Evolutionary conservation across 805 yeast genomes (phyloP).

Genomic region (Cyberlindnera misumaiensis): DNA sequence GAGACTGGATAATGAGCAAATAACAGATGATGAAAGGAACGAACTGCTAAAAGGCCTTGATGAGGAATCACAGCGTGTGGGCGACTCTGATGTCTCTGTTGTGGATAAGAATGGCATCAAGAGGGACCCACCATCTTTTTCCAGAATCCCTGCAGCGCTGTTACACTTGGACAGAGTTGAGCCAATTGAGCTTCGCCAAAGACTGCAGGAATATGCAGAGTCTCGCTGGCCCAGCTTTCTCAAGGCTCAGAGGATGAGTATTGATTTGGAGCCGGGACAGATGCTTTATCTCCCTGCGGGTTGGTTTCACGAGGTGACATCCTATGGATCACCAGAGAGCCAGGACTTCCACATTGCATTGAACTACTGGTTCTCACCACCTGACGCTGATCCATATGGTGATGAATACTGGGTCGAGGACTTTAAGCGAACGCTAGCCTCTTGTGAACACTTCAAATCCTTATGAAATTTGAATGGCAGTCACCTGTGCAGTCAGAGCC

Average conservation of each 20-base stretch:
- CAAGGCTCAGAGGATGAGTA: conserved; percentile 34
- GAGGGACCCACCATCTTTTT: conserved; percentile 64
- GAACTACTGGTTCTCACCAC: conserved; percentile 74
- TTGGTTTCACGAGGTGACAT: conserved; percentile 79
- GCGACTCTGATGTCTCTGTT: conserved; percentile 14
- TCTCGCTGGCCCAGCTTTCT: conserved; percentile 45
- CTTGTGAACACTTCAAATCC: conserved; percentile 19
- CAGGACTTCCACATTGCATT: conserved; percentile 47
- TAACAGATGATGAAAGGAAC: conserved; percentile 19
- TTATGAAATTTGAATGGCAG: too few relatives aligned
- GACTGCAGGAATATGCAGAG: conserved; percentile 30
- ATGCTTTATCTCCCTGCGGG: conserved; percentile 70
- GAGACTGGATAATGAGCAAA: conserved; percentile 28
- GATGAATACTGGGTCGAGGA: conserved; percentile 51
- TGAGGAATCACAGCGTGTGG: conserved; percentile 21
- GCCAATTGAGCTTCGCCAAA: conserved; percentile 21
- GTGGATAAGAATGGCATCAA: conserved; percentile 13
- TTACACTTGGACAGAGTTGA: conserved; percentile 51
- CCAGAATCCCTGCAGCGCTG: conserved; percentile 54
- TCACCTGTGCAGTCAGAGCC: not conserved
- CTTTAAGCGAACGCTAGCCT: conserved; percentile 35
- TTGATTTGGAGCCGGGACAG: conserved; percentile 52
- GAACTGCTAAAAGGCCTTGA: conserved; percentile 22
- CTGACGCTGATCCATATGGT: conserved; percentile 38
- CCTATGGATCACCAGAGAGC: conserved; percentile 36